Base-by-base conservation (phyloP, 2,329 filamentous ascomycete genomes). In the Fusarium hainanense region DNA sequence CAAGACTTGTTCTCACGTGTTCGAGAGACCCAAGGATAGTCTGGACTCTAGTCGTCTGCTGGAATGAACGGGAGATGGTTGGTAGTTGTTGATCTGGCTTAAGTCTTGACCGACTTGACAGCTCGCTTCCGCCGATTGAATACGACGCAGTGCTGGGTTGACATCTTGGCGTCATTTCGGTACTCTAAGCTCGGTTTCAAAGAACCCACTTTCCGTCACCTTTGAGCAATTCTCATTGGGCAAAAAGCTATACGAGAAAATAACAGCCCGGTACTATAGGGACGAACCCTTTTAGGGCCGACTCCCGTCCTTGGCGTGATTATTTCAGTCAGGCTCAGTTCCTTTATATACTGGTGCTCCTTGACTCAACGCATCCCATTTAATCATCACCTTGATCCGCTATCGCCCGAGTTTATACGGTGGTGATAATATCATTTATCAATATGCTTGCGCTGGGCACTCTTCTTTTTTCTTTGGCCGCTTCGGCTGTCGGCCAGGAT, bases 401-500 rank as follows among this genome's bases (percentile, higher is more conserved):
- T 27, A 14, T 18, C 18, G 6, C 10, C 27, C 9, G 3, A 6
- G 2, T 18, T 23, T 0, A 32, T 21, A 28, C 27, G 11, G 11
- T 1, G 27, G 11, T 1, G 9, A 23, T 30, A 49, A 5, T 0
- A 12, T 13, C 9, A 18, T 18, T 4, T 3, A 21, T 32, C 20
- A 49, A 32, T 11, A 49, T 49, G 46, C 2, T 49, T 14, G 14
- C 10, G 4, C 12, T 32, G 13, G 28, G 28, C 6, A 49, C 6
- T 23, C 3, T 32, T 32, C 20, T 49, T 23, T 9, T 49, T 4
- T 32, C 46, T 8, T 8, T 32, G 20, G 46, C 46, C 9, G 14
- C 12, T 6, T 2, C 14, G 16, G 46, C 46, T 13, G 4, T 23
- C 6, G 27, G 46, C 28, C 46, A 49, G 20, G 27, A 32, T 23